These are phyloP conservation scores for Cladorrhinum samala DNA, from an alignment of 495 filamentous ascomycete species.

Conservation along the genomic window DNA sequence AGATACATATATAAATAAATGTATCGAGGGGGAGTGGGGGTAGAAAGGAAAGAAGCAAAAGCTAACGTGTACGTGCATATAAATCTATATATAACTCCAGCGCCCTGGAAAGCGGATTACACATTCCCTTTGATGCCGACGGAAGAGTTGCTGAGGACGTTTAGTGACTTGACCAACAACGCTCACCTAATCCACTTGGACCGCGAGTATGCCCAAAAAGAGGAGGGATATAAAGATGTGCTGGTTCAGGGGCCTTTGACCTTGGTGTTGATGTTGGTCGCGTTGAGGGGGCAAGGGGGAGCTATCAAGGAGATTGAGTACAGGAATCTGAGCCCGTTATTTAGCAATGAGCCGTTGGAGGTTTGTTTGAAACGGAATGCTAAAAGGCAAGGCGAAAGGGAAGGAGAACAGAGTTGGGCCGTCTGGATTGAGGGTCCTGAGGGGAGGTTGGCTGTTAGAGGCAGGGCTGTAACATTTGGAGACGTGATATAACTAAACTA, in stretches of 20 bases:
- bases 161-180: constrained; percentile 79
- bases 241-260: constrained; percentile 84
- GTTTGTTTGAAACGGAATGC: constrained; percentile 47
- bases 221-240: constrained; percentile 67
- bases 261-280: constrained; percentile 65
- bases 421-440: constrained; percentile 61
- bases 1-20: neutral
- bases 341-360: constrained; percentile 57
- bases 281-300: constrained; percentile 33
- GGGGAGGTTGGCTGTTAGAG: constrained; percentile 58
- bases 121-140: constrained; percentile 57
- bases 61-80: too few species aligned
- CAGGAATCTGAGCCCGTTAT: constrained; percentile 75
- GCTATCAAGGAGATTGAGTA: constrained; percentile 59
- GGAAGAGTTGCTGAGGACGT: constrained; percentile 68
- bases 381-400: constrained; percentile 3
- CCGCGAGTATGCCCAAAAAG: constrained; percentile 55
- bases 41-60: neutral
- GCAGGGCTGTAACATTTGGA: constrained; percentile 18
- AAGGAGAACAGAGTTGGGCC: constrained; percentile 38
- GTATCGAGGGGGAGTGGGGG: neutral
- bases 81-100: constrained; percentile 9
- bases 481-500: too few species aligned
- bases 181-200: constrained; percentile 84
- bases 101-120: constrained; percentile 43